These are phyloP conservation scores for Alliaria petiolata DNA, from an alignment of 345 rosid genomes.

Conservation along the genomic window DNA sequence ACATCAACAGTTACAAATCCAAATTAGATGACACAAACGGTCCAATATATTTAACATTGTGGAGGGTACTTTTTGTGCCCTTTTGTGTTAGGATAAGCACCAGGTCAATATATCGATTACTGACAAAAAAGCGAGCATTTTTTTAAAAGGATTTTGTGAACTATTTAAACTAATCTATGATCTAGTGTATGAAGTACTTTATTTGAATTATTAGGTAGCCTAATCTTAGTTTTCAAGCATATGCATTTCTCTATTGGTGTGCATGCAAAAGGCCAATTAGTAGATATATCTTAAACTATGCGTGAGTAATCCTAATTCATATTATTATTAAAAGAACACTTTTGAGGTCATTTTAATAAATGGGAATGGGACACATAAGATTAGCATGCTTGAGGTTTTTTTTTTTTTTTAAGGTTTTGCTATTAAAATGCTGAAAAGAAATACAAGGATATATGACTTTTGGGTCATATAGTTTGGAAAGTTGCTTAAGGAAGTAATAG, in stretches of 20 bases:
- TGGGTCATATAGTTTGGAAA: too few relatives aligned
- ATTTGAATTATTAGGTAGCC: constrained; percentile 29
- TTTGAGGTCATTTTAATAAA: neutral
- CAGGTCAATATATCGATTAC: constrained; percentile 14
- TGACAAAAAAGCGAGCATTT: neutral
- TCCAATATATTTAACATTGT: constrained; percentile 9
- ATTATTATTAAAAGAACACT: constrained; percentile 1
- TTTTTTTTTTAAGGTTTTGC: too few relatives aligned
- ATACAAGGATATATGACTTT: too few relatives aligned
- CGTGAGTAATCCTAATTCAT: neutral
- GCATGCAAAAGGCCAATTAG: constrained; percentile 26
- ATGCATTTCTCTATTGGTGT: constrained; percentile 4
- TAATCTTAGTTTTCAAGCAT: constrained; percentile 20
- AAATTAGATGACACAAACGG: constrained; percentile 28
- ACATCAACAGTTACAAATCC: constrained; percentile 24
- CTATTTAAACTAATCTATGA: neutral
- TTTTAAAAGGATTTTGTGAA: neutral
- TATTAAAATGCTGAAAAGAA: too few relatives aligned
- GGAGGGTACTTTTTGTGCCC: constrained; percentile 12
- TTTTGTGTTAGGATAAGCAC: constrained; percentile 30
- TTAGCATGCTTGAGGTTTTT: constrained; percentile 3
- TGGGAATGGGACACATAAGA: constrained; percentile 1
- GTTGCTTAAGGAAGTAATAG: too few relatives aligned
- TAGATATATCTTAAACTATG: neutral
- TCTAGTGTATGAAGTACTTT: constrained; percentile 15